Percentiles rank a stretch among this genome's conserved stretches.
phyloP scores from a whole-genome alignment of 192 early-diverging fungal species.

The Phlyctochytrium planicorne region DNA sequence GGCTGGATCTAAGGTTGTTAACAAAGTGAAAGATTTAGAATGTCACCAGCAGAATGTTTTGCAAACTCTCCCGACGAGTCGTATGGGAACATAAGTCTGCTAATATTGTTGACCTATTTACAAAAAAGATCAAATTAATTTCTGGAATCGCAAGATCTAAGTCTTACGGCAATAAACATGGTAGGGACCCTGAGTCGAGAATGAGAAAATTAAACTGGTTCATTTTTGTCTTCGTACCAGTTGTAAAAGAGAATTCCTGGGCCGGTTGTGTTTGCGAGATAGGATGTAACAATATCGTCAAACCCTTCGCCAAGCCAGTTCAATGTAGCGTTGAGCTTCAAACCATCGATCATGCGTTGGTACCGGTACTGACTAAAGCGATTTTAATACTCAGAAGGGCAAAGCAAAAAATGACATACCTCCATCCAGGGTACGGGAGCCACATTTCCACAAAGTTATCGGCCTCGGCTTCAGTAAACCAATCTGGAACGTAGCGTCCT shows the following conservation, averaged over 20 bases:
- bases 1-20: too few species aligned
- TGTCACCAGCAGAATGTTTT: background rate
- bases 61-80: background rate
- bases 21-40: too few species aligned
- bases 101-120: too few species aligned
- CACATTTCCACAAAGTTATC: background rate
- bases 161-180: too few species aligned
- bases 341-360: constrained; percentile 24
- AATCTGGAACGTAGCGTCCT: background rate
- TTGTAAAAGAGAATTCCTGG: constrained; percentile 16
- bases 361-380: constrained; percentile 28
- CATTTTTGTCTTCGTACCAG: too few species aligned
- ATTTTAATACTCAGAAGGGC: too few species aligned
- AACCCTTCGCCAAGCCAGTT: constrained; percentile 14
- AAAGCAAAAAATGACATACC: too few species aligned
- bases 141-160: too few species aligned
- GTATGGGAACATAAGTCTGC: constrained; percentile 14
- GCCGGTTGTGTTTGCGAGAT: background rate
- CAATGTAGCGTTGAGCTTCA: constrained; percentile 14
- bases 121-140: too few species aligned
- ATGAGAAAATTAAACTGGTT: too few species aligned
- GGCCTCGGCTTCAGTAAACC: background rate
- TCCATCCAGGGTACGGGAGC: background rate
- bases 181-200: too few species aligned
- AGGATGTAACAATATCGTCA: background rate